Percentiles rank a stretch among this genome's conserved stretches.
Evolutionary conservation across 192 early-diverging fungal species (phyloP).

Genomic region (Podila clonocystis): DNA sequence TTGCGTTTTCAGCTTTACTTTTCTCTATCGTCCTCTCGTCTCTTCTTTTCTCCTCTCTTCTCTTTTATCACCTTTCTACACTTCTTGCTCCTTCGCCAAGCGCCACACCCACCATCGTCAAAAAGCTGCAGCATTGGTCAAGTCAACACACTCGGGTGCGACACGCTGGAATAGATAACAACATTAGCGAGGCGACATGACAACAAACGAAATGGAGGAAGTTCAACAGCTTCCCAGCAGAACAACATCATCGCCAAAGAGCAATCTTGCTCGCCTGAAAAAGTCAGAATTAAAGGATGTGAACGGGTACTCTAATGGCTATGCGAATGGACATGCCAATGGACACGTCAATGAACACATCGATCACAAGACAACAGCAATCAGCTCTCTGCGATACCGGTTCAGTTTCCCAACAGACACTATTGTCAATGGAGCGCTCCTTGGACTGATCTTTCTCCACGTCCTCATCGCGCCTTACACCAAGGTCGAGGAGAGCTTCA

Average conservation of each 20-base stretch:
- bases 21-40: background rate
- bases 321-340: background rate
- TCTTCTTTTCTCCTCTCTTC: background rate
- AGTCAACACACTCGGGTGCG: too few relatives aligned
- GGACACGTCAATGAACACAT: background rate
- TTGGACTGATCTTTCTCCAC: constrained; percentile 35
- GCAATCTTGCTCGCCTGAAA: background rate
- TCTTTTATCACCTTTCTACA: too few relatives aligned
- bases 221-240: background rate
- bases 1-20: too few relatives aligned
- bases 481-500: constrained; percentile 99
- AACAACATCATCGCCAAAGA: background rate
- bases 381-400: background rate
- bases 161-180: background rate
- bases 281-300: background rate
- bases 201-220: constrained; percentile 42
- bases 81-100: background rate
- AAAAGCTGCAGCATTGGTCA: too few relatives aligned
- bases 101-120: too few relatives aligned
- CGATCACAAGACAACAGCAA: background rate
- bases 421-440: constrained; percentile 7
- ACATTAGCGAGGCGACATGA: constrained; percentile 3
- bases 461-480: constrained; percentile 76
- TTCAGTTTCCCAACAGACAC: background rate
- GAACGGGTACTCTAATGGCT: background rate